These are phyloP conservation scores for Coemansia sp. DNA, from an alignment of 192 early-diverging fungal species.

Conservation along the genomic window DNA sequence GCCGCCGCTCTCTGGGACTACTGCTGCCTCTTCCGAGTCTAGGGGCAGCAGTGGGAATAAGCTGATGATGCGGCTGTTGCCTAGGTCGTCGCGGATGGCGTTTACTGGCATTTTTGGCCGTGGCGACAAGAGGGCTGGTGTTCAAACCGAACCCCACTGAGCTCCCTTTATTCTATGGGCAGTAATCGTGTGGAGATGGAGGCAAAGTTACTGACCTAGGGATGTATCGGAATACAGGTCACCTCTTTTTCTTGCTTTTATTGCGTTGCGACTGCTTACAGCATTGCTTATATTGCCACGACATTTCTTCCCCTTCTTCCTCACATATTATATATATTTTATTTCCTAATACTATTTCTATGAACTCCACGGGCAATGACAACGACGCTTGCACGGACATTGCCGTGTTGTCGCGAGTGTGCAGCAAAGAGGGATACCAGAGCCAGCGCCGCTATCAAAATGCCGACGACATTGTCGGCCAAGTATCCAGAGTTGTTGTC, in stretches of 20 bases:
- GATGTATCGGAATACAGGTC: conserved; percentile 6
- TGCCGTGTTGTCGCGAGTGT: conserved; percentile 5
- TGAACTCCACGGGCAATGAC: no score
- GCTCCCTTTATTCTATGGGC: neutral
- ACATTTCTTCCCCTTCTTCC: neutral
- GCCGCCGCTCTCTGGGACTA: neutral
- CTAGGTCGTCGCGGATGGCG: conserved; percentile 30
- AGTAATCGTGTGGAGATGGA: conserved; percentile 2
- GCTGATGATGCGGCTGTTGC: conserved; percentile 25
- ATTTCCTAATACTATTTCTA: neutral
- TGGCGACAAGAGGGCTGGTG: conserved; percentile 21
- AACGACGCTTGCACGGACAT: neutral
- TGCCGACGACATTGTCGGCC: conserved; percentile 18
- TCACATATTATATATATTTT: conserved; percentile 3
- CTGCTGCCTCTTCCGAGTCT: neutral
- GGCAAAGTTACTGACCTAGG: neutral
- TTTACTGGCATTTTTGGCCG: conserved; percentile 37
- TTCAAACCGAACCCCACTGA: conserved; percentile 2
- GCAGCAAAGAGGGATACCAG: neutral
- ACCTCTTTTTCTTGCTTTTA: neutral
- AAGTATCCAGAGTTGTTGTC: neutral
- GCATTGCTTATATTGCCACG: neutral
- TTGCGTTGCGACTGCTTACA: no score
- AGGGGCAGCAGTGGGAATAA: neutral
- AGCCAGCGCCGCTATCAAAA: neutral